Conservation (phyloP, 768 basidiomycete species). For the Clitopilus passeckerianus region DNA sequence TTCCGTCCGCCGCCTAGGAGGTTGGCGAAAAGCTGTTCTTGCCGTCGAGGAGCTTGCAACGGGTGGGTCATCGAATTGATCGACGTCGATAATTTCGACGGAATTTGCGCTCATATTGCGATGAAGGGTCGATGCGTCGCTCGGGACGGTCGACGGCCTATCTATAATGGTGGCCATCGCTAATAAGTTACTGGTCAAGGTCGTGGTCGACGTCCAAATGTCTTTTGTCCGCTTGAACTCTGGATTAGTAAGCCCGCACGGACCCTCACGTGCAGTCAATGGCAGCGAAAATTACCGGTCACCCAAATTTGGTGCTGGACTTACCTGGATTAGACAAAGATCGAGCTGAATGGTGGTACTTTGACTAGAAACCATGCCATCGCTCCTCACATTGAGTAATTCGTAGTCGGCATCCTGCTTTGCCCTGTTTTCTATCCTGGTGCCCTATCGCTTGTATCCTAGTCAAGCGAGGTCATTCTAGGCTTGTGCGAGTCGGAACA, state of each 20-base stretch:
- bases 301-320: neutral
- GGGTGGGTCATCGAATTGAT: conserved; percentile 23
- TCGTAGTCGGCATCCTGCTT: too few species aligned
- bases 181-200: neutral
- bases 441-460: too few species aligned
- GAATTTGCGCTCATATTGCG: conserved; percentile 16
- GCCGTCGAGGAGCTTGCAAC: conserved; percentile 9
- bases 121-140: conserved; percentile 13
- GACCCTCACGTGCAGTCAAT: neutral
- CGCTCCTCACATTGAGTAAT: too few species aligned
- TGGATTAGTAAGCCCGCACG: neutral
- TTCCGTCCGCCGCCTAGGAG: conserved; percentile 14
- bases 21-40: conserved; percentile 7
- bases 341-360: neutral
- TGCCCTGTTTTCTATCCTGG: too few species aligned
- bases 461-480: too few species aligned
- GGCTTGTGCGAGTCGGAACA: too few species aligned
- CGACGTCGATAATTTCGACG: conserved; percentile 42
- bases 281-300: neutral
- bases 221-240: neutral
- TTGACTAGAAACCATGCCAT: neutral
- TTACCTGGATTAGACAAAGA: neutral
- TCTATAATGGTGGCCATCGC: conserved; percentile 27
- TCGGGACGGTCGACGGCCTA: conserved; percentile 19
- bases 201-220: neutral